Conservation (phyloP, 768 basidiomycete species). For the Lyophyllum atratum region DNA sequence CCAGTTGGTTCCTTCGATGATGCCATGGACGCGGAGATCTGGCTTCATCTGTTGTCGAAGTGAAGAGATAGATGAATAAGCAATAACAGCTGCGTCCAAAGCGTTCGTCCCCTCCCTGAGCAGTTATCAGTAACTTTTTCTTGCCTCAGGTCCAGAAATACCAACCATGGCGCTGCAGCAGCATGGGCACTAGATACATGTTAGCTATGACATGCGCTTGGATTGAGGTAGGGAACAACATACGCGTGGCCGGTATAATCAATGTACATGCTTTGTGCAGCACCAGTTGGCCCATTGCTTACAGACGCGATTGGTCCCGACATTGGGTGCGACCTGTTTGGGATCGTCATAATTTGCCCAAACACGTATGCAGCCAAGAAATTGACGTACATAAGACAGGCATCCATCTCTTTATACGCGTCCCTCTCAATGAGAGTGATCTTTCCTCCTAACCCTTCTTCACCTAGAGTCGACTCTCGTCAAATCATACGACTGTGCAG, state of each 20-base stretch:
- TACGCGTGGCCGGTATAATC: slow-evolving; percentile 79
- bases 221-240: slow-evolving; percentile 19
- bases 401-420: slow-evolving; percentile 80
- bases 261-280: slow-evolving; percentile 64
- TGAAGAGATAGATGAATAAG: slow-evolving; percentile 77
- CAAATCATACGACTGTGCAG: slow-evolving; percentile 6
- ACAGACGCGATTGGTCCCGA: slow-evolving; percentile 54
- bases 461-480: slow-evolving; percentile 45
- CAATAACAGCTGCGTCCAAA: slow-evolving; percentile 84
- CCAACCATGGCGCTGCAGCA: slow-evolving; percentile 72
- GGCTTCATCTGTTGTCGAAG: slow-evolving; percentile 89
- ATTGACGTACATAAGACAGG: slow-evolving; percentile 65
- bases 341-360: background rate
- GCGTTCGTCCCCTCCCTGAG: slow-evolving; percentile 81
- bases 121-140: slow-evolving; percentile 6
- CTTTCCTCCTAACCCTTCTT: slow-evolving; percentile 82
- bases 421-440: slow-evolving; percentile 71
- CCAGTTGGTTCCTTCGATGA: slow-evolving; percentile 71
- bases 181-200: slow-evolving; percentile 64
- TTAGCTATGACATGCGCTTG: slow-evolving; percentile 1
- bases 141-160: background rate
- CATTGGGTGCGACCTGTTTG: slow-evolving; percentile 70
- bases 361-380: background rate
- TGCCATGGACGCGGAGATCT: slow-evolving; percentile 76
- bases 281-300: slow-evolving; percentile 54